phyloP scores from a whole-genome alignment of 2,329 filamentous ascomycete species.

The Botrytis tulipae region DNA sequence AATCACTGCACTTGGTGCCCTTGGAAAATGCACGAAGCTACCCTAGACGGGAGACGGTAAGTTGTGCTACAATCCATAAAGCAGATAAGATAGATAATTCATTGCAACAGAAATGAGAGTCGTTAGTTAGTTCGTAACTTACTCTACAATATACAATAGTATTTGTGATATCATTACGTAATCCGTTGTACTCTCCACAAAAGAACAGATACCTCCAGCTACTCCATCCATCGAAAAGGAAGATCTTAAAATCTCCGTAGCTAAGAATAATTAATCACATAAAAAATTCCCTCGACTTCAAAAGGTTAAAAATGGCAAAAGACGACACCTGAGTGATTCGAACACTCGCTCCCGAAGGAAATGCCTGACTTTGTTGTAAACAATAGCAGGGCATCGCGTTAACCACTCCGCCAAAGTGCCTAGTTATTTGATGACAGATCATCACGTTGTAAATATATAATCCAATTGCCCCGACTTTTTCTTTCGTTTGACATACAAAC shows the following conservation, averaged over 20 bases:
- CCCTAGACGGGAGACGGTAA: neutral
- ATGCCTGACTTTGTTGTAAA: constrained; percentile 31
- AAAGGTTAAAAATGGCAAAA: constrained; percentile 5
- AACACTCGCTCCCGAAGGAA: constrained; percentile 45
- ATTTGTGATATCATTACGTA: neutral
- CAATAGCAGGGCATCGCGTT: constrained; percentile 34
- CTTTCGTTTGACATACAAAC: neutral
- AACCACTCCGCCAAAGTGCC: constrained; percentile 31
- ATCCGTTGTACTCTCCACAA: neutral
- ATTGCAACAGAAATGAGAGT: neutral
- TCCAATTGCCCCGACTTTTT: accelerated
- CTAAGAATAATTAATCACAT: neutral
- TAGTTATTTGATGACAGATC: neutral
- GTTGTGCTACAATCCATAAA: neutral
- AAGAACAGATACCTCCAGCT: neutral
- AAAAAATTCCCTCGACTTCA: neutral
- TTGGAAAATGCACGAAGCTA: neutral
- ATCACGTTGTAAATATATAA: accelerated
- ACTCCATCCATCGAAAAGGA: neutral
- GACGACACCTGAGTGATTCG: constrained; percentile 44
- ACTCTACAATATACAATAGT: neutral
- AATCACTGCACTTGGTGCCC: neutral
- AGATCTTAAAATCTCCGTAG: neutral
- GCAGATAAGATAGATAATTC: too few species aligned
- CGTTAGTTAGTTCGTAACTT: neutral